phyloP scores from a whole-genome alignment of 495 filamentous ascomycete genomes.

The Hypoxylon trugodes region DNA sequence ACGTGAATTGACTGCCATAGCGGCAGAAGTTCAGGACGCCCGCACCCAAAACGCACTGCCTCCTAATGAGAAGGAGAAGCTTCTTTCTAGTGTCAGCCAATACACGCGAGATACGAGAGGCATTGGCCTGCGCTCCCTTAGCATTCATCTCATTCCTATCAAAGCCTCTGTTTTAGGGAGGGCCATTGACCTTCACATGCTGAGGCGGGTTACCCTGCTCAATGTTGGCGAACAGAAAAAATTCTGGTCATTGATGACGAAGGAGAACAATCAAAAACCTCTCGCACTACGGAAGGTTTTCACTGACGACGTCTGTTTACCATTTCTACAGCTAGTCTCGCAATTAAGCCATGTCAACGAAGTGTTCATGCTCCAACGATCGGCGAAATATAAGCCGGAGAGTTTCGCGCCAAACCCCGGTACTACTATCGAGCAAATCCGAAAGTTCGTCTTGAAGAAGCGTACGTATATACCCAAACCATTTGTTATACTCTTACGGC shows the following conservation, averaged over 20 bases:
- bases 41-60: not conserved
- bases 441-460: slow-evolving; percentile 58
- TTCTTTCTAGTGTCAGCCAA: slow-evolving; percentile 47
- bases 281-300: slow-evolving; percentile 63
- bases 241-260: slow-evolving; percentile 63
- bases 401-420: slow-evolving; percentile 56
- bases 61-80: slow-evolving; percentile 18
- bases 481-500: not conserved
- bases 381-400: slow-evolving; percentile 56
- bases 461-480: slow-evolving; percentile 43
- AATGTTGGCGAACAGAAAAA: slow-evolving; percentile 66
- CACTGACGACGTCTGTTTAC: slow-evolving; percentile 65
- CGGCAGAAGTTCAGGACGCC: slow-evolving; percentile 37
- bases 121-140: slow-evolving; percentile 59
- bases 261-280: slow-evolving; percentile 58
- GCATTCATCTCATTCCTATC: slow-evolving; percentile 65
- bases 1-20: slow-evolving; percentile 31
- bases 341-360: slow-evolving; percentile 62
- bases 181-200: slow-evolving; percentile 60
- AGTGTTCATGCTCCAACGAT: slow-evolving; percentile 66
- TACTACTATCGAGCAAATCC: slow-evolving; percentile 61
- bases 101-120: slow-evolving; percentile 65
- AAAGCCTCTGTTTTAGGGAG: slow-evolving; percentile 60
- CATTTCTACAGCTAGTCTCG: slow-evolving; percentile 59
- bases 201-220: slow-evolving; percentile 65